Evolutionary conservation across 208 protist genomes (phyloP), one percentile per base, ranked within the genome.

Genomic region (Hexamita inflata): DNA sequence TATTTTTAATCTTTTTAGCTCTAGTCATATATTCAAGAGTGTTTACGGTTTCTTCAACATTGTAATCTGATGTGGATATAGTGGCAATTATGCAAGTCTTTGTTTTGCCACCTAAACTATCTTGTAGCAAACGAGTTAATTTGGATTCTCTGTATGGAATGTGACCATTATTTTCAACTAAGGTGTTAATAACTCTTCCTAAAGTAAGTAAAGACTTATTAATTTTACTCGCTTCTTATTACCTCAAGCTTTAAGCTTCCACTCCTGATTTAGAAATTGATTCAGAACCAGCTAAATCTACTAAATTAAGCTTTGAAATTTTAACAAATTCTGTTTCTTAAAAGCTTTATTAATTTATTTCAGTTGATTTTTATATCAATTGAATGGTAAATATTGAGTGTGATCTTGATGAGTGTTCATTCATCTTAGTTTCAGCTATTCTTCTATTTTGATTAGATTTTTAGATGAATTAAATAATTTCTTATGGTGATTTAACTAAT

Each of bases 91-190:
- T 11, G 2, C 41, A 28, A 26, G 80, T 80, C 49, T 67, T 75
- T 29, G 4, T 58, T 28, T 79, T 78, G 0, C 80, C 80, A 29
- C 80, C 80, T 7, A 82, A 35, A 28, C 59, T 59, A 26, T 73
- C 74, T 41, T 82, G 62, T 24, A 83, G 30, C 0, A 83, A 1
- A 0, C 76, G 0, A 19, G 81, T 83, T 26, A 83, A 68, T 26
- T 83, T 83, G 7, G 73, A 79, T 28, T 83, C 64, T 38, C 81
- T 42, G 29, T 82, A 83, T 1, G 81, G 79, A 26, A 83, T 38
- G 65, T 82, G 79, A 4, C 0, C 9, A 28, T 79, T 77, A 26
- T n/a, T 9, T 19, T 82, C 78, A 0, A 26, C 60, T 28, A 82
- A 30, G 0, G 45, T 42, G 19, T 70, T 67, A 58, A 82, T 81